Evolutionary conservation across 371 early-diverging fungal genomes (phyloP).

Genomic region (Rhizopus microsporus): DNA sequence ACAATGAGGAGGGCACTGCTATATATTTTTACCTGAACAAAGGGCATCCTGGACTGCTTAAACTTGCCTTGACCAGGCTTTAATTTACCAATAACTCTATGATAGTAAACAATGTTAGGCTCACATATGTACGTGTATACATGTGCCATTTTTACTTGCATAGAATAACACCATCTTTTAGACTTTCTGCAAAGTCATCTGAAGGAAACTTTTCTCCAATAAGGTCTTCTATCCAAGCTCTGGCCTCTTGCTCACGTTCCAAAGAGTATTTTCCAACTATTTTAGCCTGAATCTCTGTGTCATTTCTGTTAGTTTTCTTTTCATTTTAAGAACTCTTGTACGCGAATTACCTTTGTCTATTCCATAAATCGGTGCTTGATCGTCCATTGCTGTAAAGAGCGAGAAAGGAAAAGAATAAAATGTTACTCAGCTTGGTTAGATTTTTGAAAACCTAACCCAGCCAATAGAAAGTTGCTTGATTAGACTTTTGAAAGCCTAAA

Average conservation of each 20-base stretch:
- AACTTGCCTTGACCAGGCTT: constrained; percentile 61
- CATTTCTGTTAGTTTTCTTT: not conserved
- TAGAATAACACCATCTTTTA: constrained; percentile 84
- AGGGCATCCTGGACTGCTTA: constrained; percentile 73
- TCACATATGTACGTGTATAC: not conserved
- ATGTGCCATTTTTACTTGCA: constrained; percentile 58
- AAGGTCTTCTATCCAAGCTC: constrained; percentile 66
- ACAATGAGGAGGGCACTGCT: not conserved
- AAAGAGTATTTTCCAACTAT: constrained; percentile 61
- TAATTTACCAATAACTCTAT: constrained; percentile 62
- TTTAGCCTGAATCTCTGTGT: constrained; percentile 56
- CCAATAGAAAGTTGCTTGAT: no score
- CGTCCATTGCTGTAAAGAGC: constrained; percentile 10
- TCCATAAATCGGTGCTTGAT: constrained; percentile 23
- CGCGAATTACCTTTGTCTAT: constrained; percentile 19
- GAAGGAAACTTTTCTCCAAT: constrained; percentile 54
- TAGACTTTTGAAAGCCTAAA: no score
- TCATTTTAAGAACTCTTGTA: not conserved
- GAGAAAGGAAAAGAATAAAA: no score
- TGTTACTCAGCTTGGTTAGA: no score
- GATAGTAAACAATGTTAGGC: not conserved
- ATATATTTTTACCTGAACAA: constrained; percentile 65
- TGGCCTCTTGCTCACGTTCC: constrained; percentile 59
- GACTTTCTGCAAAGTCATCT: constrained; percentile 62
- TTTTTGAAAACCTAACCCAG: no score